Conservation (phyloP, 768 basidiomycete genomes). For the Tubosaeta sp. region DNA sequence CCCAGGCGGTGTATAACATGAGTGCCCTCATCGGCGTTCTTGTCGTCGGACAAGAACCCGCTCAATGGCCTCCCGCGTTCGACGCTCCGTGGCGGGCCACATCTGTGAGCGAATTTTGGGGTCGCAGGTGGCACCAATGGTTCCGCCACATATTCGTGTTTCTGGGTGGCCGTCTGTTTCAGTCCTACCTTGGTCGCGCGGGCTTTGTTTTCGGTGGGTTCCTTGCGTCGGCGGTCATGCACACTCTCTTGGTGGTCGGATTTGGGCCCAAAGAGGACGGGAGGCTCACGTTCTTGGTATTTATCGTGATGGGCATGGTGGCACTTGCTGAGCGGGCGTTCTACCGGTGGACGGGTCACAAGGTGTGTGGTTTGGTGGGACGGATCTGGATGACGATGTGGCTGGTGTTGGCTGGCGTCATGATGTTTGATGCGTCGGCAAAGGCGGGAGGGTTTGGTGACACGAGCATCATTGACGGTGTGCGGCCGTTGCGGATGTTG, state of each 20-base stretch:
- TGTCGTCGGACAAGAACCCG: slow-evolving; percentile 27
- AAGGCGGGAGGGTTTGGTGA: not conserved
- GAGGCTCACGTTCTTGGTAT: slow-evolving; percentile 40
- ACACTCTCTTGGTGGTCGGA: slow-evolving; percentile 40
- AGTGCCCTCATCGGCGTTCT: slow-evolving; percentile 21
- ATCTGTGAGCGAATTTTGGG: slow-evolving; percentile 37
- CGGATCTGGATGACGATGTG: not conserved
- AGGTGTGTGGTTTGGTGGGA: not conserved
- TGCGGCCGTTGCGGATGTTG: not conserved
- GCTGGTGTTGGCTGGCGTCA: not conserved
- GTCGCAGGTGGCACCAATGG: slow-evolving; percentile 37
- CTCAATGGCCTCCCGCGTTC: slow-evolving; percentile 33
- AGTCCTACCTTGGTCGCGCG: not conserved
- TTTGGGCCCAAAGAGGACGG: slow-evolving; percentile 46
- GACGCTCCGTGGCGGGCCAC: slow-evolving; percentile 34
- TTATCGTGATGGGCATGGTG: slow-evolving; percentile 51
- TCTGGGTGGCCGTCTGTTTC: not conserved
- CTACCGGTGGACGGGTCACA: not conserved
- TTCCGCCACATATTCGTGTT: slow-evolving; percentile 31
- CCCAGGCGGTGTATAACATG: slow-evolving; percentile 35
- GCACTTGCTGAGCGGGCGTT: slow-evolving; percentile 41
- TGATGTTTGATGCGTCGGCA: not conserved
- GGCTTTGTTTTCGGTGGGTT: not conserved
- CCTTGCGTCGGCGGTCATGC: not conserved
- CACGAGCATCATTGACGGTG: not conserved